phyloP scores from a whole-genome alignment of 2,329 filamentous ascomycete genomes.

The Neonectria hederae region DNA sequence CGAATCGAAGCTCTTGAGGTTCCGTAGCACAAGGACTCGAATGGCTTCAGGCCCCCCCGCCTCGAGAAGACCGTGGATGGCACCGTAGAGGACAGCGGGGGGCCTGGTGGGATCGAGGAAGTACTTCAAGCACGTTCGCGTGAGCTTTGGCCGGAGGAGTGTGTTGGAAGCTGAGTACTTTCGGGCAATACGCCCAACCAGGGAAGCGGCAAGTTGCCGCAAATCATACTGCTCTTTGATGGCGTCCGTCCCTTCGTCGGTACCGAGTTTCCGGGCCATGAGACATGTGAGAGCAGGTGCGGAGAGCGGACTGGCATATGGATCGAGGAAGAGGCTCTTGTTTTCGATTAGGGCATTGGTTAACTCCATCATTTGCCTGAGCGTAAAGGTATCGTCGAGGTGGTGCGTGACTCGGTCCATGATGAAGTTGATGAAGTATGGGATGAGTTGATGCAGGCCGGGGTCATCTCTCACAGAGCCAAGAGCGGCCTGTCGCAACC shows the following conservation, averaged over 20 bases:
- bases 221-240: constrained; percentile 77
- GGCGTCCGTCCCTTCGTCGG: constrained; percentile 60
- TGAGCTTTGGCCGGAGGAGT: constrained; percentile 86
- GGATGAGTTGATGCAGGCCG: constrained; percentile 92
- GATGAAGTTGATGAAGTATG: constrained; percentile 96
- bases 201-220: constrained; percentile 82
- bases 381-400: constrained; percentile 86
- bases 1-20: constrained; percentile 63
- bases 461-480: constrained; percentile 89
- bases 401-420: constrained; percentile 95
- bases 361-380: constrained; percentile 93
- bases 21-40: constrained; percentile 64
- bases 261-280: constrained; percentile 79
- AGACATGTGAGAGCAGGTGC: constrained; percentile 92
- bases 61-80: constrained; percentile 80
- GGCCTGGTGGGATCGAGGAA: constrained; percentile 89
- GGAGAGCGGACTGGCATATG: constrained; percentile 73
- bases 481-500: constrained; percentile 83
- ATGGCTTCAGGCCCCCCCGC: constrained; percentile 75
- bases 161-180: constrained; percentile 85
- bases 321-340: constrained; percentile 75
- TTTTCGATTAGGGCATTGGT: constrained; percentile 87
- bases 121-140: constrained; percentile 90
- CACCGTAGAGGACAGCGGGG: constrained; percentile 87
- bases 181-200: constrained; percentile 80